Conservation (phyloP, 2,329 filamentous ascomycete genomes). For the Onygena corvina region DNA sequence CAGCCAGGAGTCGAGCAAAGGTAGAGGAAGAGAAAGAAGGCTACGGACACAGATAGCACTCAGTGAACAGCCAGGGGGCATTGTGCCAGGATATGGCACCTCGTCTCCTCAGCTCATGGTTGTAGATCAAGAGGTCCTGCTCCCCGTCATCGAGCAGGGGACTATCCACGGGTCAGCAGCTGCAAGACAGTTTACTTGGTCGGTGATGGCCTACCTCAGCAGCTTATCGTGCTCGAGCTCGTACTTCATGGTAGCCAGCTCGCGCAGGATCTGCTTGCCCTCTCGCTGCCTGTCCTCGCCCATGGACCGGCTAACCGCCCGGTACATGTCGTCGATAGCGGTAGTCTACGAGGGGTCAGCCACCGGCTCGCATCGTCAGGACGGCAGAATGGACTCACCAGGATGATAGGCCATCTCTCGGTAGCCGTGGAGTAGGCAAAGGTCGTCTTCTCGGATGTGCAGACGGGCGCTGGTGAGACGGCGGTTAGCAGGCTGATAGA, state of each 20-base stretch:
- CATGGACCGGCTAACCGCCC: slow-evolving; percentile 40
- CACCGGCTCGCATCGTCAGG: too few species aligned
- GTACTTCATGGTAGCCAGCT: slow-evolving; percentile 77
- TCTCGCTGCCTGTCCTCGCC: slow-evolving; percentile 52
- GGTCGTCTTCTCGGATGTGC: slow-evolving; percentile 68
- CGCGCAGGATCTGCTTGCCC: slow-evolving; percentile 73
- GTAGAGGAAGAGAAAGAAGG: neutral
- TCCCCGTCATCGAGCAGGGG: slow-evolving; percentile 66
- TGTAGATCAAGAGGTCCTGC: slow-evolving; percentile 67
- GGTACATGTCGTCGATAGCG: slow-evolving; percentile 89
- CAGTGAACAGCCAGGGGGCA: slow-evolving; percentile 76
- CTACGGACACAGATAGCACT: slow-evolving; percentile 72
- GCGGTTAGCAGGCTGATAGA: slow-evolving; percentile 10
- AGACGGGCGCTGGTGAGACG: slow-evolving; percentile 52
- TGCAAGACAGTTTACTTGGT: neutral
- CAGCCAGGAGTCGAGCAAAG: neutral
- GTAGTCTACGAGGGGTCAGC: slow-evolving; percentile 53
- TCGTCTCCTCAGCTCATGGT: slow-evolving; percentile 65
- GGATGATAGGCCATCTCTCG: slow-evolving; percentile 84
- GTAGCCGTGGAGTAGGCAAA: slow-evolving; percentile 78
- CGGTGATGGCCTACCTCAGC: slow-evolving; percentile 48
- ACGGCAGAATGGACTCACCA: slow-evolving; percentile 44
- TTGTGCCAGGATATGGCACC: slow-evolving; percentile 70
- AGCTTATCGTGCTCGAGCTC: slow-evolving; percentile 81
- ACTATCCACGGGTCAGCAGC: slow-evolving; percentile 31